Percentiles rank a stretch among this genome's conserved stretches.
Conservation (phyloP, 495 filamentous ascomycete genomes). For the Aspergillus leporis region DNA sequence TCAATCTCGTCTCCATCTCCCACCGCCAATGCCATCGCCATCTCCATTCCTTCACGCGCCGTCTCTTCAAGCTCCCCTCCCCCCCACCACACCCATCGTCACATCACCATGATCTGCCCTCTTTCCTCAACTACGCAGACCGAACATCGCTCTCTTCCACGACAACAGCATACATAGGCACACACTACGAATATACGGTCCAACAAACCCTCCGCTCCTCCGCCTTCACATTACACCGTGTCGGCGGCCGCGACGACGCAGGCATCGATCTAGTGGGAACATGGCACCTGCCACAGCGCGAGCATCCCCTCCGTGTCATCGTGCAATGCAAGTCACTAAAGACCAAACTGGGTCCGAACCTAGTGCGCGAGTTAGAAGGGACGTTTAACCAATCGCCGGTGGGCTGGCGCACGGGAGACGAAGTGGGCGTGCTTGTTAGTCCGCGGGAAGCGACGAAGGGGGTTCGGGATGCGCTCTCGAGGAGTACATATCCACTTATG, state of each 20-base stretch:
- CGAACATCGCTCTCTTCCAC: slow-evolving; percentile 39
- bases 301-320: slow-evolving; percentile 59
- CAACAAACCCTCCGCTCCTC: slow-evolving; percentile 58
- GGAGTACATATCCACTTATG: slow-evolving; percentile 66
- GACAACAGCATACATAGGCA: slow-evolving; percentile 48
- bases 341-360: slow-evolving; percentile 57
- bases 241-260: slow-evolving; percentile 71
- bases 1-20: slow-evolving; percentile 22
- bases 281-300: slow-evolving; percentile 62
- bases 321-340: slow-evolving; percentile 79
- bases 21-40: slow-evolving; percentile 20
- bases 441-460: slow-evolving; percentile 56
- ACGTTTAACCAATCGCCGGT: slow-evolving; percentile 68
- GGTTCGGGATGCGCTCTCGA: slow-evolving; percentile 63
- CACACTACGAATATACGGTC: slow-evolving; percentile 73
- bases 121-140: slow-evolving; percentile 71
- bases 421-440: slow-evolving; percentile 65
- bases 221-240: slow-evolving; percentile 67
- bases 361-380: slow-evolving; percentile 84
- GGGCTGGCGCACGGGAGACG: slow-evolving; percentile 61
- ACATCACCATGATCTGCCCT: slow-evolving; percentile 64
- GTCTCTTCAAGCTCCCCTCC: slow-evolving; percentile 40
- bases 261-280: slow-evolving; percentile 85
- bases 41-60: slow-evolving; percentile 38
- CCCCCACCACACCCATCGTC: slow-evolving; percentile 46